These are phyloP conservation scores for Pichia ethanolica DNA, from an alignment of 805 yeast species.

Conservation along the genomic window DNA sequence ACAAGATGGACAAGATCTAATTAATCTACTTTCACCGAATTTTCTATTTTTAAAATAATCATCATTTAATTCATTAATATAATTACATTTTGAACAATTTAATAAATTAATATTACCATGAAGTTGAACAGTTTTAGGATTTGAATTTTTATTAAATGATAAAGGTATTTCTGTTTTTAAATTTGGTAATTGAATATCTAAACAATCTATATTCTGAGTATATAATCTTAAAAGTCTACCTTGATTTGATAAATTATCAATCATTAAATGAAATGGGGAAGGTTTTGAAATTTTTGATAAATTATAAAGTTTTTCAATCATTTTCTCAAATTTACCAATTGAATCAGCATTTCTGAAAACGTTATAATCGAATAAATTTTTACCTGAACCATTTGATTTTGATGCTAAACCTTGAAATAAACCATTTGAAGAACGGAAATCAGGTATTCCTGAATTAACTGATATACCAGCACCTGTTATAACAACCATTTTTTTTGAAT, in stretches of 20 bases:
- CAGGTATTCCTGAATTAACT: conserved; percentile 84
- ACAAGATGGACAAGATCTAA: conserved; percentile 62
- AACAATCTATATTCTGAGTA: conserved; percentile 82
- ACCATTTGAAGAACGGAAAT: conserved; percentile 68
- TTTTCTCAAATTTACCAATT: conserved; percentile 60
- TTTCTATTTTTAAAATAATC: conserved; percentile 32
- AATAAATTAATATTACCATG: conserved; percentile 76
- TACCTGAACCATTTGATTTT: conserved; percentile 38
- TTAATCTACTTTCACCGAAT: conserved; percentile 18
- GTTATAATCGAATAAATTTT: conserved; percentile 66
- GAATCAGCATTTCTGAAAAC: conserved; percentile 61
- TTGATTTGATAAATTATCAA: conserved; percentile 52
- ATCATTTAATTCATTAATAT: conserved; percentile 46
- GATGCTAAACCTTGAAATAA: conserved; percentile 50
- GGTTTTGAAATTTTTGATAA: conserved; percentile 54
- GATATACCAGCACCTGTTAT: conserved; percentile 90
- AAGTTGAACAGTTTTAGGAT: conserved; percentile 63
- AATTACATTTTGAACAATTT: conserved; percentile 70
- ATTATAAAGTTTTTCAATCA: conserved; percentile 56
- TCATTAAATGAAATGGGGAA: conserved; percentile 64
- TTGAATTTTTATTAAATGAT: conserved; percentile 21
- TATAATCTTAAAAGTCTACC: conserved; percentile 66
- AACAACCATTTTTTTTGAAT: conserved; percentile 53
- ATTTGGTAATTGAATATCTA: conserved; percentile 53
- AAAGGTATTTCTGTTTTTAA: conserved; percentile 46